Evolutionary conservation across 2,329 filamentous ascomycete species (phyloP).

Genomic region (Fusarium scirpi): DNA sequence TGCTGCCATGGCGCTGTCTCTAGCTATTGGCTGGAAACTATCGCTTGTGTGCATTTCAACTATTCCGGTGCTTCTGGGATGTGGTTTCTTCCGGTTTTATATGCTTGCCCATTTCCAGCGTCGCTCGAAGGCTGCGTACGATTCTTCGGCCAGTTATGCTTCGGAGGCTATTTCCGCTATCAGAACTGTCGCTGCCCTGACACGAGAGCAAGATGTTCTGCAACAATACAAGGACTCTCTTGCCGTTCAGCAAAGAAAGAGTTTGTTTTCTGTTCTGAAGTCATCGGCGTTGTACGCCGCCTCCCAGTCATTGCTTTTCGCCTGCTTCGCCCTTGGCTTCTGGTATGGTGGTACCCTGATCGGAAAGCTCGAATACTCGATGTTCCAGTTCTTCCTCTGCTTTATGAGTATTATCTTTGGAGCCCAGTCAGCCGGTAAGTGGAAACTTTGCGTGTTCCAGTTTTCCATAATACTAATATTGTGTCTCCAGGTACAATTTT

Average conservation of each 20-base stretch:
- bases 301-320: slow-evolving; percentile 85
- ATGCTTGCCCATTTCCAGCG: slow-evolving; percentile 83
- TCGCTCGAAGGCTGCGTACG: slow-evolving; percentile 83
- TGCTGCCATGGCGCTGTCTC: slow-evolving; percentile 75
- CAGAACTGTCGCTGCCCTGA: slow-evolving; percentile 91
- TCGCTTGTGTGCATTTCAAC: slow-evolving; percentile 84
- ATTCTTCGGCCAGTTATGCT: slow-evolving; percentile 84
- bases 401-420: slow-evolving; percentile 92
- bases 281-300: slow-evolving; percentile 85
- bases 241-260: slow-evolving; percentile 73
- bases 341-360: slow-evolving; percentile 91
- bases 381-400: slow-evolving; percentile 93
- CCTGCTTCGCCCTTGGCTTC: slow-evolving; percentile 88
- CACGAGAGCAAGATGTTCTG: slow-evolving; percentile 85
- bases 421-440: slow-evolving; percentile 77
- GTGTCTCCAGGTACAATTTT: slow-evolving; percentile 92
- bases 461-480: slow-evolving; percentile 54
- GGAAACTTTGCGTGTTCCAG: not conserved
- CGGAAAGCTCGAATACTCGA: slow-evolving; percentile 74
- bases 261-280: slow-evolving; percentile 78
- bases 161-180: slow-evolving; percentile 95
- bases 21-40: slow-evolving; percentile 89
- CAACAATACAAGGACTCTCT: slow-evolving; percentile 76
- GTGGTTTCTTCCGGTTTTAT: slow-evolving; percentile 90
- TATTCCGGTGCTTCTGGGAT: slow-evolving; percentile 80